These are phyloP conservation scores for Termitomyces sp. DNA, from an alignment of 768 basidiomycete species.

Conservation along the genomic window DNA sequence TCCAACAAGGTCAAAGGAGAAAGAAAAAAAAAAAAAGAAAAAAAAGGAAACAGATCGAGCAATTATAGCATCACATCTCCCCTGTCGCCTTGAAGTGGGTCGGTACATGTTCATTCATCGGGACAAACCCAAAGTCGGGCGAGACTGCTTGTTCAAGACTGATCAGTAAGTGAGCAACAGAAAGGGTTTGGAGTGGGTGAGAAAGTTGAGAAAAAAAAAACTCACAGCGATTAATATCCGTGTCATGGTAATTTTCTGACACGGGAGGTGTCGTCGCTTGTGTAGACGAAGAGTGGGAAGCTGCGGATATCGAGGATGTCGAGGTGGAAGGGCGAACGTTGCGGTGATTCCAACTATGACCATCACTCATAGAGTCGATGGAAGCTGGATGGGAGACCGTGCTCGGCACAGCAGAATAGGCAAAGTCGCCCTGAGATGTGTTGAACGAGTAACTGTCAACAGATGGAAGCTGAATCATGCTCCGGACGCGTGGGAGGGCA, in stretches of 20 bases:
- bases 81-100: slow-evolving; percentile 54
- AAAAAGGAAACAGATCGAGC: slow-evolving; percentile 12
- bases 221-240: slow-evolving; percentile 83
- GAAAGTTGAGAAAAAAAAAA: slow-evolving; percentile 18
- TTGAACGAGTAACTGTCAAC: slow-evolving; percentile 65
- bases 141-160: slow-evolving; percentile 54
- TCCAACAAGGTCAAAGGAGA: slow-evolving; percentile 13
- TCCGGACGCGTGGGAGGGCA: slow-evolving; percentile 67
- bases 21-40: slow-evolving; percentile 8
- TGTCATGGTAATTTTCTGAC: slow-evolving; percentile 61
- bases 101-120: slow-evolving; percentile 73
- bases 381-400: slow-evolving; percentile 36
- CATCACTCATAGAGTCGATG: slow-evolving; percentile 41
- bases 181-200: slow-evolving; percentile 1
- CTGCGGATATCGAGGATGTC: slow-evolving; percentile 71
- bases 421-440: slow-evolving; percentile 72
- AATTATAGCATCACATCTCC: slow-evolving; percentile 34
- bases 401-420: slow-evolving; percentile 60
- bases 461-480: slow-evolving; percentile 77
- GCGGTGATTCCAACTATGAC: slow-evolving; percentile 42
- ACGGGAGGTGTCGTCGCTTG: slow-evolving; percentile 81
- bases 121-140: slow-evolving; percentile 81
- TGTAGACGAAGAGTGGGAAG: slow-evolving; percentile 70
- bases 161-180: slow-evolving; percentile 40
- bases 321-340: slow-evolving; percentile 69